Evolutionary conservation across 139 green algal species (phyloP).

Genomic region (Chlamydomonas sphaeroides): DNA sequence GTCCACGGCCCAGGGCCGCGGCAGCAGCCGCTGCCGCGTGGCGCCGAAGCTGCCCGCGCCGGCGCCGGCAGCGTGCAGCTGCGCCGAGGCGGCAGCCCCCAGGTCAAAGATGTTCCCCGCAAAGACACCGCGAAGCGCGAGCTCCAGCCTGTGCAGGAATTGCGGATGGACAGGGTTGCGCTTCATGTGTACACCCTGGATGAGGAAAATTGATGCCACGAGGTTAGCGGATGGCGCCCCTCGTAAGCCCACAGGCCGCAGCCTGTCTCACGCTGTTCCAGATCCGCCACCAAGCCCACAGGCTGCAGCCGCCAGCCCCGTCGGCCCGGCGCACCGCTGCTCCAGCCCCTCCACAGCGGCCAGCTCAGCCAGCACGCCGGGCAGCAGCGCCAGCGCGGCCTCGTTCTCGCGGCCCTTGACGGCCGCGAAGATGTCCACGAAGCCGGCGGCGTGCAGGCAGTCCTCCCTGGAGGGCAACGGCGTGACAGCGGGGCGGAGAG

Average conservation of each 20-base stretch:
- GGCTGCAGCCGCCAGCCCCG: too few relatives aligned
- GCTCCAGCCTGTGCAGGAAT: slow-evolving; percentile 57
- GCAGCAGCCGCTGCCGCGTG: slow-evolving; percentile 63
- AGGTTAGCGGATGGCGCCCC: too few relatives aligned
- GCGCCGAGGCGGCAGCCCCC: slow-evolving; percentile 67
- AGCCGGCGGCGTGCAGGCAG: slow-evolving; percentile 66
- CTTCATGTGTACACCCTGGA: too few relatives aligned
- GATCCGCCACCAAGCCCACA: too few relatives aligned
- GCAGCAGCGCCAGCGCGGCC: slow-evolving; percentile 74
- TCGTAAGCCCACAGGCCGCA: too few relatives aligned
- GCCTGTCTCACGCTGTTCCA: too few relatives aligned
- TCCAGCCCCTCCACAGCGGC: slow-evolving; percentile 40
- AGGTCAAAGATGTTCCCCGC: slow-evolving; percentile 94
- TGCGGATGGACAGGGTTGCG: too few relatives aligned
- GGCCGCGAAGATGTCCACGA: slow-evolving; percentile 74
- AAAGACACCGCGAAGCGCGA: slow-evolving; percentile 74
- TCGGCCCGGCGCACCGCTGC: too few relatives aligned
- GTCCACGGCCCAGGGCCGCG: slow-evolving; percentile 87
- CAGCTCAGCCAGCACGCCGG: slow-evolving; percentile 54
- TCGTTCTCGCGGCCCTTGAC: slow-evolving; percentile 84
- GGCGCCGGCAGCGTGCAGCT: slow-evolving; percentile 47
- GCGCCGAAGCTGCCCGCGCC: slow-evolving; percentile 51
- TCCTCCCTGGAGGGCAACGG: slow-evolving; percentile 60
- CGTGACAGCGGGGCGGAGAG: not conserved
- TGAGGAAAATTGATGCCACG: too few relatives aligned